Percentiles rank a stretch among this genome's conserved stretches.
Evolutionary conservation across 768 basidiomycete species (phyloP).

Genomic region (Crepidotus variabilis): DNA sequence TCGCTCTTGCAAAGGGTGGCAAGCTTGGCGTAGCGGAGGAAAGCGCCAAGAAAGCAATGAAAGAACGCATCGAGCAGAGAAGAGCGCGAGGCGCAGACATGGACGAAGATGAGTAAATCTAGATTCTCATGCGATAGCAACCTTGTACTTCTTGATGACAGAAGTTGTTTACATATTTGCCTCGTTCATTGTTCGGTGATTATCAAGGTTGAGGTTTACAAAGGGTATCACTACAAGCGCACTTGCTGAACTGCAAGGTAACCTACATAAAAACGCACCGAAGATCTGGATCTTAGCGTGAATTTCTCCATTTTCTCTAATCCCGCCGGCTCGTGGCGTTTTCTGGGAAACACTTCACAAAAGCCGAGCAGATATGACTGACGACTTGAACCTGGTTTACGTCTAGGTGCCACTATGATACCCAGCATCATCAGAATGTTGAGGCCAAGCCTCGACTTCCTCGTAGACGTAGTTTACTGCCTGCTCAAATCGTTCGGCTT

Average conservation of each 20-base stretch:
- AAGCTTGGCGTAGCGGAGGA: constrained; percentile 51
- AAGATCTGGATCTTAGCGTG: not conserved
- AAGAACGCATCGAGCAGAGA: constrained; percentile 39
- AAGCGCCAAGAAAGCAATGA: constrained; percentile 41
- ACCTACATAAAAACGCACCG: not conserved
- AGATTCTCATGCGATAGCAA: not conserved
- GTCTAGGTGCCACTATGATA: too few species aligned
- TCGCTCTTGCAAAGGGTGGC: constrained; percentile 69
- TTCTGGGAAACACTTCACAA: too few species aligned
- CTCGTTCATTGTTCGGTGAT: too few species aligned
- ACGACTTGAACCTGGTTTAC: too few species aligned
- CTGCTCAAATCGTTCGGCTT: too few species aligned
- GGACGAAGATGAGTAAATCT: constrained; percentile 37
- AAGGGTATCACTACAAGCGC: too few species aligned
- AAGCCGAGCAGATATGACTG: too few species aligned
- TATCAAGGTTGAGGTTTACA: too few species aligned
- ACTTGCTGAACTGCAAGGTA: not conserved
- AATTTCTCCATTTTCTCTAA: not conserved
- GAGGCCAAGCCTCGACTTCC: too few species aligned
- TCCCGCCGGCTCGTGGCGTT: not conserved
- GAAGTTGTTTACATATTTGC: not conserved
- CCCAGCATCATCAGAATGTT: too few species aligned
- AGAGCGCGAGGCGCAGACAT: constrained; percentile 42
- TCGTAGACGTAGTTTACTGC: too few species aligned
- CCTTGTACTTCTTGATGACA: constrained; percentile 7